Evolutionary conservation across 257 asterid species (phyloP).

Genomic region (Ehretia macrophylla): DNA sequence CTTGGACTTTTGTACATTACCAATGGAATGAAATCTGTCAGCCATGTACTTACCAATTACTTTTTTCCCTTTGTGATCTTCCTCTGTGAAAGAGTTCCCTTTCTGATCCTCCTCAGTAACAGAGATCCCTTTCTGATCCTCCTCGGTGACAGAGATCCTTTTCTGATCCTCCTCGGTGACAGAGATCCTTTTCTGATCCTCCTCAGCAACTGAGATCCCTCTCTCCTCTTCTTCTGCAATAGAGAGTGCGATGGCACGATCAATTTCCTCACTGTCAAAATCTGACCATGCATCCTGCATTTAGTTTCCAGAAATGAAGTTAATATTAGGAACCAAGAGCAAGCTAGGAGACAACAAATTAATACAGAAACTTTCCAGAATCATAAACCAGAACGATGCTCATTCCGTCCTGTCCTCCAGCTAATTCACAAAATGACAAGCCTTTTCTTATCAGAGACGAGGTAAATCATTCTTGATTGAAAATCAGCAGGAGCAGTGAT

Average conservation of each 20-base stretch:
- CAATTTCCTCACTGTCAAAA: constrained; percentile 81
- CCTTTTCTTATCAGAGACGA: too few relatives aligned
- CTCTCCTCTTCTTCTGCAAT: constrained; percentile 48
- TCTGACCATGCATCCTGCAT: constrained; percentile 71
- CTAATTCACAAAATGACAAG: not conserved
- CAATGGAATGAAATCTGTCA: not conserved
- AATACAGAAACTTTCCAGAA: constrained; percentile 5
- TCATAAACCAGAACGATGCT: not conserved
- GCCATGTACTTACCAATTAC: constrained; percentile 53
- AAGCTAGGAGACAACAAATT: not conserved
- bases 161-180: constrained; percentile 15
- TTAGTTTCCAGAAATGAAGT: constrained; percentile 11
- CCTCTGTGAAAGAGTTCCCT: constrained; percentile 39
- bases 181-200: constrained; percentile 5
- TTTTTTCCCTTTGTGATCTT: constrained; percentile 72
- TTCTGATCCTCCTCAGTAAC: constrained; percentile 44
- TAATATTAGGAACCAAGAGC: constrained; percentile 2
- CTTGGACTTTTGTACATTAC: not conserved
- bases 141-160: constrained; percentile 12
- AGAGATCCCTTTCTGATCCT: constrained; percentile 59
- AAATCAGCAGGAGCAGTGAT: constrained; percentile 6
- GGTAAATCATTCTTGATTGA: not conserved
- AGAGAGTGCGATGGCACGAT: constrained; percentile 84
- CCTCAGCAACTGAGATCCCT: constrained; percentile 9
- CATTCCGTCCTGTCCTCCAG: not conserved